These are phyloP conservation scores for Suhomyces emberorum DNA, from an alignment of 805 yeast species.

Conservation along the genomic window DNA sequence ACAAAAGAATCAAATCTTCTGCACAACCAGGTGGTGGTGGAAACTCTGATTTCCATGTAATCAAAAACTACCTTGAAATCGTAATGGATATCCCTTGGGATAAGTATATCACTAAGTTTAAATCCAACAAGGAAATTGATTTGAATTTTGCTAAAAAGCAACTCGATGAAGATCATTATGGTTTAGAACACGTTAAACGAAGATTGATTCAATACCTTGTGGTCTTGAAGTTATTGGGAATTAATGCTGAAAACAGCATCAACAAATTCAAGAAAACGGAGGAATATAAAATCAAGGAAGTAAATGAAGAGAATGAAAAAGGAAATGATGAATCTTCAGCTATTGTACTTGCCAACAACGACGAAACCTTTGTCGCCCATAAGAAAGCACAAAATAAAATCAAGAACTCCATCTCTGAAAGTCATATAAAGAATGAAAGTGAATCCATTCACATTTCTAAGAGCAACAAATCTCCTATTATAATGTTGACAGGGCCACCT, in stretches of 20 bases:
- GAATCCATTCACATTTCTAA: slow-evolving; percentile 22
- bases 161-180: slow-evolving; percentile 42
- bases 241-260: slow-evolving; percentile 29
- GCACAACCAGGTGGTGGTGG: slow-evolving; percentile 34
- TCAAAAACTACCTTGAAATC: slow-evolving; percentile 61
- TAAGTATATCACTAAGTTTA: slow-evolving; percentile 26
- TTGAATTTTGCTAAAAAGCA: slow-evolving; percentile 39
- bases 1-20: slow-evolving; percentile 51
- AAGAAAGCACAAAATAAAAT: slow-evolving; percentile 20
- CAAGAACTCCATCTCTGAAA: slow-evolving; percentile 14
- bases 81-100: slow-evolving; percentile 67
- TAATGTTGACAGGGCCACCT: slow-evolving; percentile 86
- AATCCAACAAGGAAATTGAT: slow-evolving; percentile 45
- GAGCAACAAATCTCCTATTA: slow-evolving; percentile 61
- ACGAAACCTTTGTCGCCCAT: slow-evolving; percentile 28
- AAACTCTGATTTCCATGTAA: slow-evolving; percentile 61
- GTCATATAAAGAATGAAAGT: slow-evolving; percentile 5
- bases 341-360: slow-evolving; percentile 36
- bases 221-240: slow-evolving; percentile 58
- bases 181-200: slow-evolving; percentile 56
- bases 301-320: not conserved
- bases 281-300: slow-evolving; percentile 3
- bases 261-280: slow-evolving; percentile 13
- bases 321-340: slow-evolving; percentile 6
- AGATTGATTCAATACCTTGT: slow-evolving; percentile 78